phyloP scores from a whole-genome alignment of 805 yeast genomes.

The Myxozyma sirexii region DNA sequence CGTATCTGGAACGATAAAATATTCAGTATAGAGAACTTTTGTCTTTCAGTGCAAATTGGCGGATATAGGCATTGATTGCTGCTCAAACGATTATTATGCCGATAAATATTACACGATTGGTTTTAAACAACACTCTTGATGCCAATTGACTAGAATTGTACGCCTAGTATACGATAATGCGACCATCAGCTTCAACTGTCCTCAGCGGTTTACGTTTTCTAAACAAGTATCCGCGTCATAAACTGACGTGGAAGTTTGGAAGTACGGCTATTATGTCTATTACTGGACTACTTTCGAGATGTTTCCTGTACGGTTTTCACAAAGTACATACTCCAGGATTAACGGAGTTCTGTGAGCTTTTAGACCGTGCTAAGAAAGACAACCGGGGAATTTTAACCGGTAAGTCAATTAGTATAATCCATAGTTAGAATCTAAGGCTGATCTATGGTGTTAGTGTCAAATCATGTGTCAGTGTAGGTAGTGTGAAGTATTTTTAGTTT shows the following conservation, averaged over 20 bases:
- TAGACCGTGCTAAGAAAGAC: slow-evolving; percentile 63
- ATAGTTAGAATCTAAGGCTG: too few species aligned
- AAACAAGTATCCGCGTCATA: slow-evolving; percentile 59
- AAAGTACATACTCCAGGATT: slow-evolving; percentile 63
- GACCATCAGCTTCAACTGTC: slow-evolving; percentile 3
- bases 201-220: slow-evolving; percentile 67
- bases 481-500: too few species aligned
- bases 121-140: neutral
- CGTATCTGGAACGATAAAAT: too few species aligned
- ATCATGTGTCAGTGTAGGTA: slow-evolving; percentile 35
- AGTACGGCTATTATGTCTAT: slow-evolving; percentile 70
- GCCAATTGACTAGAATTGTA: too few species aligned
- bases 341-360: slow-evolving; percentile 65
- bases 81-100: neutral
- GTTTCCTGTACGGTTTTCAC: slow-evolving; percentile 62
- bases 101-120: neutral
- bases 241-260: slow-evolving; percentile 63
- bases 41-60: too few species aligned
- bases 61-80: too few species aligned
- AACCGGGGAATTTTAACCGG: slow-evolving; percentile 73
- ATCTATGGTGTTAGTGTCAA: slow-evolving; percentile 20
- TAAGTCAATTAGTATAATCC: slow-evolving; percentile 70
- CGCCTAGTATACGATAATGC: neutral
- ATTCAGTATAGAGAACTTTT: too few species aligned
- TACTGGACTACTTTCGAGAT: slow-evolving; percentile 66